phyloP scores from a whole-genome alignment of 306 rosid species.

The Cucurbita argyrosperma region DNA sequence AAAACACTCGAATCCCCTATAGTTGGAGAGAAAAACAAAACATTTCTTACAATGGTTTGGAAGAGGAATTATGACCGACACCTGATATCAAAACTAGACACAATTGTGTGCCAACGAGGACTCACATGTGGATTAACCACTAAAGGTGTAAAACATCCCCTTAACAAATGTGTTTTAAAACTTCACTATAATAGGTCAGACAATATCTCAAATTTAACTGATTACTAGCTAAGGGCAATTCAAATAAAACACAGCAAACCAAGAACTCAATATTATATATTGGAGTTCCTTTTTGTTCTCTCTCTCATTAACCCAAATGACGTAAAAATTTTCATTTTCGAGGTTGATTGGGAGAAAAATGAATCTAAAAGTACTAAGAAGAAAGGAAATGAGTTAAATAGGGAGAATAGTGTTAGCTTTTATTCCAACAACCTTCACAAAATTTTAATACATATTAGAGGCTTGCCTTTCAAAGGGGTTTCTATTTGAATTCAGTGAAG shows the following conservation, averaged over 20 bases:
- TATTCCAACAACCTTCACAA: constrained; percentile 4
- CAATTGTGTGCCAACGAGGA: too few species aligned
- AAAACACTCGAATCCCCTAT: too few species aligned
- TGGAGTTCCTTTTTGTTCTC: background rate
- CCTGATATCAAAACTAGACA: too few species aligned
- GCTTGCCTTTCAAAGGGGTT: constrained; percentile 31
- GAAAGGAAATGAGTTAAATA: background rate
- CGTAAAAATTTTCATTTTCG: background rate
- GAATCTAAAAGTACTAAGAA: background rate
- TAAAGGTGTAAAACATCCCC: too few species aligned
- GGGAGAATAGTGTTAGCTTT: background rate
- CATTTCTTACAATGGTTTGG: accelerated
- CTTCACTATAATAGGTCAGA: too few species aligned
- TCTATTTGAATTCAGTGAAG: constrained; percentile 35
- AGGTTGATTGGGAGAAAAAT: background rate
- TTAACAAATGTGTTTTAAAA: too few species aligned
- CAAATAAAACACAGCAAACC: background rate
- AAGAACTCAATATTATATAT: background rate
- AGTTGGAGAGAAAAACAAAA: too few species aligned
- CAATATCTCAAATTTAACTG: too few species aligned
- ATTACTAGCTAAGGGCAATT: background rate
- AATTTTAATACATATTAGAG: constrained; percentile 24
- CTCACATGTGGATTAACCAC: too few species aligned
- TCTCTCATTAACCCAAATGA: background rate
- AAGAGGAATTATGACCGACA: too few species aligned